Evolutionary conservation across 768 basidiomycete genomes (phyloP).

Genomic region (Symmetrospora coprosmae): DNA sequence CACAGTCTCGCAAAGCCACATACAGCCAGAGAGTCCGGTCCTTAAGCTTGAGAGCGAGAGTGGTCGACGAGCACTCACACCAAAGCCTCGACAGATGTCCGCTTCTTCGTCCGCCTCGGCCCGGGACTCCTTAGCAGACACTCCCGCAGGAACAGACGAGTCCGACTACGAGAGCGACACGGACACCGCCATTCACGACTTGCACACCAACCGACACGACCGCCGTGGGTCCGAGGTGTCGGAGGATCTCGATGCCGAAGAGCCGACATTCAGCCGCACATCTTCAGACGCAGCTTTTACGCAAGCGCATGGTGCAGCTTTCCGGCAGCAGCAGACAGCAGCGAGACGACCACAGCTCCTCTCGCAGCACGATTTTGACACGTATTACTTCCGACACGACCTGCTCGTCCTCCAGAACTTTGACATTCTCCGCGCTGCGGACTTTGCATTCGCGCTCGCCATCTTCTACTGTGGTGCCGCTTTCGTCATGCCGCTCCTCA

Average conservation of each 20-base stretch:
- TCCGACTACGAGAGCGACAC: not conserved
- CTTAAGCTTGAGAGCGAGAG: too few relatives aligned
- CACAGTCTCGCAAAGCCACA: too few relatives aligned
- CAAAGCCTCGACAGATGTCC: too few relatives aligned
- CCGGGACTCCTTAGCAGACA: not conserved
- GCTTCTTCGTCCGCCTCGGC: not conserved
- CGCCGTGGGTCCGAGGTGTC: not conserved
- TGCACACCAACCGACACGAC: not conserved
- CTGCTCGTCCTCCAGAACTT: constrained; percentile 63
- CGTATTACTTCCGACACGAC: constrained; percentile 81
- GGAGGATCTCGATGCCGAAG: constrained; percentile 6
- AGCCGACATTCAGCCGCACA: too few relatives aligned
- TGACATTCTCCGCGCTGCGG: constrained; percentile 51
- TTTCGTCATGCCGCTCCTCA: constrained; percentile 49
- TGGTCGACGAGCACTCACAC: too few relatives aligned
- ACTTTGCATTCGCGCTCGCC: constrained; percentile 63
- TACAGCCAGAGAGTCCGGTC: too few relatives aligned
- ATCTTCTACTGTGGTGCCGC: constrained; percentile 53
- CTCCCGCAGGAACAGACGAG: not conserved
- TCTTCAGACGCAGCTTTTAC: not conserved
- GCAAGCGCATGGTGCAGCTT: too few relatives aligned
- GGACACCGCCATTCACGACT: not conserved
- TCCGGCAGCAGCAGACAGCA: too few relatives aligned
- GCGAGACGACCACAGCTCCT: not conserved
- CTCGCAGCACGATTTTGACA: constrained; percentile 72